Evolutionary conservation across 2,329 filamentous ascomycete species (phyloP).

Genomic region (Colletotrichum kahawae): DNA sequence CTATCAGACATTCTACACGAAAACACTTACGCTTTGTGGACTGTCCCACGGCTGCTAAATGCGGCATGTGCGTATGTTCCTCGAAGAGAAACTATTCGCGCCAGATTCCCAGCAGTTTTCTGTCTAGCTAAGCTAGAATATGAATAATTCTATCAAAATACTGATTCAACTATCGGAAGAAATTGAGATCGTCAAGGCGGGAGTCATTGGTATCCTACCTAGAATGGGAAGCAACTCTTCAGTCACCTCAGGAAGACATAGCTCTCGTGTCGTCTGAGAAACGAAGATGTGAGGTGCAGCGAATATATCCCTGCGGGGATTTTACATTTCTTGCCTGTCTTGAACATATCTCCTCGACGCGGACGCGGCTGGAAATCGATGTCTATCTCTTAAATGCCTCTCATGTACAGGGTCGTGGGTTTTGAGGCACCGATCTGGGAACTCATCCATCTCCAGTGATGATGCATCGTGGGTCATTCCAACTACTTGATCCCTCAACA

Average conservation of each 20-base stretch:
- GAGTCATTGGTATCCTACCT: neutral
- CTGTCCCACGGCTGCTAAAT: accelerated
- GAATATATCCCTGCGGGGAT: too few species aligned
- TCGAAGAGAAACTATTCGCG: neutral
- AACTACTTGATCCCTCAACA: neutral
- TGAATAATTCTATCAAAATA: neutral
- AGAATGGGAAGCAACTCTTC: neutral
- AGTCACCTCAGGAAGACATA: neutral
- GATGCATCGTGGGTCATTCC: too few species aligned
- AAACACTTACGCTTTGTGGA: neutral
- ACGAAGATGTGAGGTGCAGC: too few species aligned
- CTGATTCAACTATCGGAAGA: neutral
- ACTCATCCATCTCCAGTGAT: neutral
- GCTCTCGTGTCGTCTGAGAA: neutral
- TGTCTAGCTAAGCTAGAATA: too few species aligned
- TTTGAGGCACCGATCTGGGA: neutral
- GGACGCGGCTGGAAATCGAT: too few species aligned
- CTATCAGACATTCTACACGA: neutral
- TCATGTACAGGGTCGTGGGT: neutral
- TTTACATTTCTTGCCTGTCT: too few species aligned
- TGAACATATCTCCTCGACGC: too few species aligned
- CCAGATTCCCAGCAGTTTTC: neutral
- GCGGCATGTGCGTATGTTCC: too few species aligned
- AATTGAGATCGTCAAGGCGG: neutral
- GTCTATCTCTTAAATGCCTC: too few species aligned